Evolutionary conservation across 2,329 filamentous ascomycete species (phyloP), one percentile per base, ranked within the genome.

Genomic region (Chrysoporthe puriensis): DNA sequence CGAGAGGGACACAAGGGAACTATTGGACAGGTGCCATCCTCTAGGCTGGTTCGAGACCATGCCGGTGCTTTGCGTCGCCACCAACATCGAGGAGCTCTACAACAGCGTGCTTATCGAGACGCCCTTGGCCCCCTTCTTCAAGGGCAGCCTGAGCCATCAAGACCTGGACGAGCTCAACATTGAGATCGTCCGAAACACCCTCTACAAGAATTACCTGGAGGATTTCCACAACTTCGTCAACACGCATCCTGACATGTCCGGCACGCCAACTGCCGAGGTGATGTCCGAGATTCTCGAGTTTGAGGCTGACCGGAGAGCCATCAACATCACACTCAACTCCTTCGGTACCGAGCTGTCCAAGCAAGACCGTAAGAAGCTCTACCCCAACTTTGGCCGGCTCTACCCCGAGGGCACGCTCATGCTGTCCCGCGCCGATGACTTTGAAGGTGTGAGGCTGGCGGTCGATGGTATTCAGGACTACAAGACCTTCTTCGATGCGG

Each of bases 121-220:
- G 3, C 96, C 96, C 4, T 85, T 99, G 60, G 96, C 96, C 16
- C 90, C 93, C 9, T 99, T 97, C 82, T 99, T 99, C 88, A 98
- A 99, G 83, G 93, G 94, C 74, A 97, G 92, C 73, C 86, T 99
- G 70, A 96, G 91, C 81, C 94, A 97, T 79, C 94, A 97, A 79
- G 96, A 99, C 78, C 86, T 99, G 62, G 96, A 99, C 80, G 96
- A 99, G 84, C 85, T 99, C 76, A 99, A 99, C 83, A 99, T 99
- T 75, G 96, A 99, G 82, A 99, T 99, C 79, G 92, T 99, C 68
- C 91, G 96, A 71, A 99, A 99, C 81, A 99, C 94, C 0, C 85
- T 99, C 46, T 99, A 98, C 86, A 99, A 99, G 87, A 98, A 98
- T 84, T 99, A 99, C 78, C 87, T 99, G 8, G 96, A 99, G 79